Base-by-base conservation (phyloP, 2,329 filamentous ascomycete genomes). In the Didymella keratinophila region DNA sequence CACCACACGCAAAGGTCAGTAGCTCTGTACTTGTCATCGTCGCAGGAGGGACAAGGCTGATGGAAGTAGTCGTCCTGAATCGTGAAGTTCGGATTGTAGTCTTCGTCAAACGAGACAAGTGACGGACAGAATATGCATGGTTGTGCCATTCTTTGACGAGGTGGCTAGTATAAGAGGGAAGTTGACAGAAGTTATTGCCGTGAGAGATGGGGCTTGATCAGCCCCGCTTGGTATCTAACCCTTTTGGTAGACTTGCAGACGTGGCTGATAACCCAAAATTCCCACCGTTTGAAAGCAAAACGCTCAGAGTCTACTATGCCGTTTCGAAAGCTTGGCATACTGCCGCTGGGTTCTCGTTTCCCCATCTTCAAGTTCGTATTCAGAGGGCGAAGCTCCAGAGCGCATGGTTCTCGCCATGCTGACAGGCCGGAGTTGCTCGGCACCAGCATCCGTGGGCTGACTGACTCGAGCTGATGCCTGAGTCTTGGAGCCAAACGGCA, bases 321-420 rank as follows among this genome's bases (percentile, higher is more conserved):
- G 65, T 60, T 77, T 77, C 34, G 72, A 68, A 52, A 78, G 58
- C 62, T 70, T 76, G 4, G 60, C 64, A 61, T 76, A 78, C 53
- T 74, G 64, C 45, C 65, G 66, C 58, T 69, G 67, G 47, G 70
- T 71, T 58, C 75, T 68, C 21, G 73, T 71, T 27, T 60, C 51
- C 11, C 68, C 73, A 45, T 76, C 68, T 54, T 77, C 75, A 52
- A 78, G 65, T 58, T 75, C 72, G 39, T 70, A 68, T 63, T 71
- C 66, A 28, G 56, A 58, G 1, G 20, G 41, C 28, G 52, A 52
- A 4, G 21, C 39, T n/a, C 39, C 46, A n/a, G 56, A 58, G 4
- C 45, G 56, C 39, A 50, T 54, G 28, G 56, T 65, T 20, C 61
- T 59, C 1, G 68, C 47, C 30, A 64, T 67, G 63, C 66, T 71